Evolutionary conservation across 2,329 filamentous ascomycete species (phyloP).

Genomic region (Cercospora nicotianae): DNA sequence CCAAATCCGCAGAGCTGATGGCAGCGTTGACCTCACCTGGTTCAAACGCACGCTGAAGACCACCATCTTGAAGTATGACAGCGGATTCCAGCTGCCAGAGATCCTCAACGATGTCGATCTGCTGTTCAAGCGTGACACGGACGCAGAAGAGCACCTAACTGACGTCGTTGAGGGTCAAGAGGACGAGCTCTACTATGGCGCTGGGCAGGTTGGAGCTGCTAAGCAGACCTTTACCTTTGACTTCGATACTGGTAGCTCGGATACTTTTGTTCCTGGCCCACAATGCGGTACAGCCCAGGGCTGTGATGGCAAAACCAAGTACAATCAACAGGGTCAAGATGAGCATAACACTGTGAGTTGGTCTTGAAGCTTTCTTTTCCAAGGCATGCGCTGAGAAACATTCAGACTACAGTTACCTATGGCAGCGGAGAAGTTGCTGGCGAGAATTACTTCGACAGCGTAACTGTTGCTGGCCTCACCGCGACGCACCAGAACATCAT

Average conservation of each 20-base stretch:
- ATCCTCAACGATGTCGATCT: constrained; percentile 14
- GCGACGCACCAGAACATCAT: constrained; percentile 31
- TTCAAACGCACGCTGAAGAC: constrained; percentile 20
- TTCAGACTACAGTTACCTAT: constrained; percentile 30
- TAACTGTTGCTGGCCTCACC: constrained; percentile 30
- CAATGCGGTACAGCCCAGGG: constrained; percentile 26
- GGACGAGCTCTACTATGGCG: constrained; percentile 26
- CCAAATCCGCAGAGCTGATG: constrained; percentile 18
- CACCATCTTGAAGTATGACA: constrained; percentile 25
- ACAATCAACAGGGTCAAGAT: constrained; percentile 27
- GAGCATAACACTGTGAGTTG: constrained; percentile 20
- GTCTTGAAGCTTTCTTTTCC: background rate
- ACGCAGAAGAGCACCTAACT: constrained; percentile 24
- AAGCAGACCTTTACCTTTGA: constrained; percentile 28
- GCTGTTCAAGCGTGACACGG: constrained; percentile 17
- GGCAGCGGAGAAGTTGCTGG: constrained; percentile 30
- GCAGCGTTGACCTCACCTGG: constrained; percentile 21
- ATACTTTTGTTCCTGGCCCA: constrained; percentile 31
- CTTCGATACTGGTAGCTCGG: constrained; percentile 31
- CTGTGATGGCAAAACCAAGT: constrained; percentile 27
- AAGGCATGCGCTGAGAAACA: background rate
- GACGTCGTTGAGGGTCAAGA: constrained; percentile 19
- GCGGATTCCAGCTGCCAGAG: constrained; percentile 18
- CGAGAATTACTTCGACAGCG: constrained; percentile 32
- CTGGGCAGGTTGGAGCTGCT: constrained; percentile 18